Evolutionary conservation across 148 eudicot genomes (phyloP).

Genomic region (Cornus kousa): DNA sequence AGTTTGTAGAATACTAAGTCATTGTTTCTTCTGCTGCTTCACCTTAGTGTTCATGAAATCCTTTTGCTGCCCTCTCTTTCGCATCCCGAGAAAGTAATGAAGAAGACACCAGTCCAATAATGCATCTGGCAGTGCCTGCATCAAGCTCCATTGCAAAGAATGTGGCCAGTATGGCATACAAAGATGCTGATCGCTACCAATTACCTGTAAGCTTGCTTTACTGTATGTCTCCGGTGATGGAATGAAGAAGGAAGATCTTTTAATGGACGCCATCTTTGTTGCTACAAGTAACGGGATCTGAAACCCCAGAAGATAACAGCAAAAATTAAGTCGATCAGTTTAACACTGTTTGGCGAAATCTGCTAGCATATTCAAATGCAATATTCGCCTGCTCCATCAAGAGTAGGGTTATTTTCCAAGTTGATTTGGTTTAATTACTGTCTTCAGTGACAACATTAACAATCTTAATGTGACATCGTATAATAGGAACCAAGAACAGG

Average conservation of each 20-base stretch:
- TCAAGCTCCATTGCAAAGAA: conserved; percentile 40
- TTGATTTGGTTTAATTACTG: too few species aligned
- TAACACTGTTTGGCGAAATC: too few species aligned
- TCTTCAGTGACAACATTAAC: too few species aligned
- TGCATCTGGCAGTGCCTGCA: conserved; percentile 41
- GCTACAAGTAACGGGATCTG: conserved; percentile 76
- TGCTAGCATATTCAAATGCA: too few species aligned
- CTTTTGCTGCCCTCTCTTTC: conserved; percentile 49
- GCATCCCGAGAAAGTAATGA: conserved; percentile 39
- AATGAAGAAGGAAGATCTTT: conserved; percentile 58
- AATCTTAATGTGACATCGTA: too few species aligned
- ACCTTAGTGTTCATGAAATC: background rate
- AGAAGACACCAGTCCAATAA: conserved; percentile 42
- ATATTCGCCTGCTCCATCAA: too few species aligned
- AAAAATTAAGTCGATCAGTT: background rate
- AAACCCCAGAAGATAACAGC: background rate
- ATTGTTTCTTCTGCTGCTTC: conserved; percentile 27
- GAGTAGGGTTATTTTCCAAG: too few species aligned
- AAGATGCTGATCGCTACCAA: conserved; percentile 46
- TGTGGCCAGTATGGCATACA: conserved; percentile 77
- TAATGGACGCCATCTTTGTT: conserved; percentile 66
- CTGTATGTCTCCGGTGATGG: conserved; percentile 60
- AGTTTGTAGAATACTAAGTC: background rate
- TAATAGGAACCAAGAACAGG: too few species aligned
- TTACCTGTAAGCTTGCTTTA: conserved; percentile 51